Evolutionary conservation across 345 rosid genomes (phyloP), one percentile per base, ranked within the genome.

Genomic region (Boechera retrofracta): DNA sequence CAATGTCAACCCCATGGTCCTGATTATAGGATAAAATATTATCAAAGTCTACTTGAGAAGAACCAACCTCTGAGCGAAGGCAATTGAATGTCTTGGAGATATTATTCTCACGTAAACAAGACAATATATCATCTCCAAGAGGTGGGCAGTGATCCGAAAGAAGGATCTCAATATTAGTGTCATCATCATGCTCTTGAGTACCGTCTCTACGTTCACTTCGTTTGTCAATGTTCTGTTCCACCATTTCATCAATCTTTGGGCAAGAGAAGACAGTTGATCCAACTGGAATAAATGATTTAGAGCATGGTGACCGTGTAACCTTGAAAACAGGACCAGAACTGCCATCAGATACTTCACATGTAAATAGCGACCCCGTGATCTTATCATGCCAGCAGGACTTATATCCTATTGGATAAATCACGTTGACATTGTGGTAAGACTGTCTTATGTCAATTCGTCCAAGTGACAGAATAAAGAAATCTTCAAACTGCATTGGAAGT

Each of bases 311-410:
- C 85, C 99, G 87, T 76, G 85, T 85, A 74, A 92, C 83, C 83
- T 80, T 92, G 81, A 95, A 95, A 82, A 91, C 75, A 80, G 99
- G 98, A 75, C 98, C 98, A 77, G 85, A 81, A 79, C 94, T 90
- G 41, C 97, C 98, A 80, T 92, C 97, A 62, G 75, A 85, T 73
- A 95, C 90, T 79, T 95, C 94, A 81, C 93, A 86, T 29, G 85
- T 69, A 69, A 95, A 91, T 71, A 95, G 82, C 7, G 99, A 95
- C 68, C 97, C 91, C n/a, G 98, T 95, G 80, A 89, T 80, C 77
- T 87, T 92, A 80, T 95, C 99, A 82, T 95, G 99, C 99, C 99
- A 95, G 83, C 94, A 95, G 52, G 97, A 91, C 75, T 86, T 88
- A 79, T 84, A 95, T 33, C 99, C 96, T 81, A 92, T 72, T 42